Percentiles rank a stretch among this genome's conserved stretches.
These are phyloP conservation scores for Phanerochaete sordida DNA, from an alignment of 768 basidiomycete genomes.

Conservation along the genomic window DNA sequence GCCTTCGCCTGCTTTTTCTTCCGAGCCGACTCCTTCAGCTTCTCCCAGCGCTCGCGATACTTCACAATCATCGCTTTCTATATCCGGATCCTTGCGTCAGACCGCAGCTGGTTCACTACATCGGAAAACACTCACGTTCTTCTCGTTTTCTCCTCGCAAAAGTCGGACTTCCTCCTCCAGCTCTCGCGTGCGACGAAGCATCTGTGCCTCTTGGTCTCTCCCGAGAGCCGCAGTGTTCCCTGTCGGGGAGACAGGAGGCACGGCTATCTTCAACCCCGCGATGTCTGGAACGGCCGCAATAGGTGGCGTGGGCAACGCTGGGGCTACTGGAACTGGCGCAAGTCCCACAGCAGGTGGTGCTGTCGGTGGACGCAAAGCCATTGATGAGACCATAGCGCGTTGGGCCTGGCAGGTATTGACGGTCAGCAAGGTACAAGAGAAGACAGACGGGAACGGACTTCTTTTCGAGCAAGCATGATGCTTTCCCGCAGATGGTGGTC, in stretches of 20 bases:
- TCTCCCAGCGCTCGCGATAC: slow-evolving; percentile 87
- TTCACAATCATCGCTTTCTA: slow-evolving; percentile 82
- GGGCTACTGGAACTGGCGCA: slow-evolving; percentile 12
- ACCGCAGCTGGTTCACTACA: background rate
- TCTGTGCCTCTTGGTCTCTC: slow-evolving; percentile 49
- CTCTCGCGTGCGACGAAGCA: slow-evolving; percentile 57
- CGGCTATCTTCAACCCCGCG: slow-evolving; percentile 53
- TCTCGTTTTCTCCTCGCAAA: slow-evolving; percentile 71
- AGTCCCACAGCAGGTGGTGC: slow-evolving; percentile 13
- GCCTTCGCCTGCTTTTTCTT: slow-evolving; percentile 76
- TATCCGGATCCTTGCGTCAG: background rate
- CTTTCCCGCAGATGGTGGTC: slow-evolving; percentile 78
- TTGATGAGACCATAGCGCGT: slow-evolving; percentile 70
- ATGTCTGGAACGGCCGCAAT: slow-evolving; percentile 41
- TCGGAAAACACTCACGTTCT: slow-evolving; percentile 48
- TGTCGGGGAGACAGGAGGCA: slow-evolving; percentile 43
- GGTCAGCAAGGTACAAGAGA: background rate
- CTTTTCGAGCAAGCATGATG: slow-evolving; percentile 67
- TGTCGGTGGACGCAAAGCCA: slow-evolving; percentile 42
- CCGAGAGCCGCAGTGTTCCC: slow-evolving; percentile 53
- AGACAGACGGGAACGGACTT: slow-evolving; percentile 39
- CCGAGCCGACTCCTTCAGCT: slow-evolving; percentile 83
- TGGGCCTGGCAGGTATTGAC: slow-evolving; percentile 53
- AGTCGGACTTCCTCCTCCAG: slow-evolving; percentile 74
- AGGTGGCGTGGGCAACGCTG: slow-evolving; percentile 9